Evolutionary conservation across 140 eudicot species (phyloP).

Genomic region (Ambrosia hybrid): DNA sequence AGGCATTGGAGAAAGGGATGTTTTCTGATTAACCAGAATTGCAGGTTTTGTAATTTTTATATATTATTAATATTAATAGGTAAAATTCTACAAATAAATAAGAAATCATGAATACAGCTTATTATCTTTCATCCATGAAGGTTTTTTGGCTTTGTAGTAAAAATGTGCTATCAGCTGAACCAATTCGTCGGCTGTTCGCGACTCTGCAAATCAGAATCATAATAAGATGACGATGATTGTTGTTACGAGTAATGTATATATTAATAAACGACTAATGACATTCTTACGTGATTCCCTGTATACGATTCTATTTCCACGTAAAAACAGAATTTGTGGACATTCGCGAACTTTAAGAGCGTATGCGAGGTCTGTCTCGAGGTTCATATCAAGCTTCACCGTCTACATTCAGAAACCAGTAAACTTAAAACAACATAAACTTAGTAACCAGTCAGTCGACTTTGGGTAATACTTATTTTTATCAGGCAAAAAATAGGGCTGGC

Average conservation of each 20-base stretch:
- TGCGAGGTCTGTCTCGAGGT: slow-evolving; percentile 90
- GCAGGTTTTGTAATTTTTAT: background rate
- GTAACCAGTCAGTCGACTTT: background rate
- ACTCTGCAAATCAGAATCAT: slow-evolving; percentile 44
- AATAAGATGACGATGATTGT: background rate
- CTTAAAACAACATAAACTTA: background rate
- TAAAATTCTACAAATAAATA: background rate
- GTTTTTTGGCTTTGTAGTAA: slow-evolving; percentile 83
- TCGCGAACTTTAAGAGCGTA: slow-evolving; percentile 85
- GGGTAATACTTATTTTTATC: background rate
- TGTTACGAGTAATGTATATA: background rate
- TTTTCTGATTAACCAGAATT: slow-evolving; percentile 22
- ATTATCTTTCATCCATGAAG: slow-evolving; percentile 64
- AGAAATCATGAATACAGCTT: slow-evolving; percentile 18
- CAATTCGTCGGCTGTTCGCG: slow-evolving; percentile 78
- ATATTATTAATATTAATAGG: background rate
- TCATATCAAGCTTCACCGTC: slow-evolving; percentile 92
- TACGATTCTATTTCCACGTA: slow-evolving; percentile 75
- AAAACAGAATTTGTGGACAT: slow-evolving; percentile 85
- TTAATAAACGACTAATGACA: background rate
- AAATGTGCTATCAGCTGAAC: slow-evolving; percentile 92
- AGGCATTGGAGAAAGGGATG: slow-evolving; percentile 42
- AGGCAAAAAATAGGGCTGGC: background rate
- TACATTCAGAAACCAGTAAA: slow-evolving; percentile 29
- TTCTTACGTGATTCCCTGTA: slow-evolving; percentile 73